phyloP scores from a whole-genome alignment of 2,329 filamentous ascomycete genomes.

The Metarhizium robertsii region DNA sequence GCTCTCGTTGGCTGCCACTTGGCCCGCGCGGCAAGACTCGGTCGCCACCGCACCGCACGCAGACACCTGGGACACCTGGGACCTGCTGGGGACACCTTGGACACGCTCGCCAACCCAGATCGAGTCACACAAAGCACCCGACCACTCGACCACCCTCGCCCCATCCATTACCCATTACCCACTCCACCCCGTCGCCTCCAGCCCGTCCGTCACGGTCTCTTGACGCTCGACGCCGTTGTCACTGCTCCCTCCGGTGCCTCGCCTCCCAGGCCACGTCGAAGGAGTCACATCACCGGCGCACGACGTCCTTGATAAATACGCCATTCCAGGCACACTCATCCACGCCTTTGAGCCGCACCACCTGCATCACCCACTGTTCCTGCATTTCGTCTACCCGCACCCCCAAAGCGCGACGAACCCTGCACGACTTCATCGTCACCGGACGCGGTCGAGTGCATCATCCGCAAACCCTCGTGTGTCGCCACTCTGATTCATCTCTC shows the following conservation, averaged over 20 bases:
- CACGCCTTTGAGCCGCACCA: slow-evolving; percentile 8
- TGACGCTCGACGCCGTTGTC: background rate
- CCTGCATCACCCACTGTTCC: slow-evolving; percentile 14
- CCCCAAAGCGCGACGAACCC: background rate
- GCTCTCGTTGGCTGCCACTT: slow-evolving; percentile 17
- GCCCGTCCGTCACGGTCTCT: slow-evolving; percentile 1
- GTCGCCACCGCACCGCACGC: slow-evolving; percentile 23
- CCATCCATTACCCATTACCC: background rate
- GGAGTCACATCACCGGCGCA: slow-evolving; percentile 23
- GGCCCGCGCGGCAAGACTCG: slow-evolving; percentile 20
- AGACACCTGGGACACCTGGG: background rate
- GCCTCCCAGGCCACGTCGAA: slow-evolving; percentile 23
- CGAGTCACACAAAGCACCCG: slow-evolving; percentile 6
- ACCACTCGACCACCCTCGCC: slow-evolving; percentile 1
- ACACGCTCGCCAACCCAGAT: background rate
- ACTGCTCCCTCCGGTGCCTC: slow-evolving; percentile 12
- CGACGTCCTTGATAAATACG: slow-evolving; percentile 19
- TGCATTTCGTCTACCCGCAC: slow-evolving; percentile 16
- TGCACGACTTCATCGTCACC: slow-evolving; percentile 4
- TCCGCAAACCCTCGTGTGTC: background rate
- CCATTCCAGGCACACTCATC: slow-evolving; percentile 7
- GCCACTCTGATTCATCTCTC: background rate
- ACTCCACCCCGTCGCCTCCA: background rate
- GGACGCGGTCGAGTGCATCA: slow-evolving; percentile 1
- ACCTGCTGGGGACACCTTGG: background rate